Percentiles rank a stretch among this genome's conserved stretches.
phyloP scores from a whole-genome alignment of 768 basidiomycete genomes.

The Antrodiella citrinella region DNA sequence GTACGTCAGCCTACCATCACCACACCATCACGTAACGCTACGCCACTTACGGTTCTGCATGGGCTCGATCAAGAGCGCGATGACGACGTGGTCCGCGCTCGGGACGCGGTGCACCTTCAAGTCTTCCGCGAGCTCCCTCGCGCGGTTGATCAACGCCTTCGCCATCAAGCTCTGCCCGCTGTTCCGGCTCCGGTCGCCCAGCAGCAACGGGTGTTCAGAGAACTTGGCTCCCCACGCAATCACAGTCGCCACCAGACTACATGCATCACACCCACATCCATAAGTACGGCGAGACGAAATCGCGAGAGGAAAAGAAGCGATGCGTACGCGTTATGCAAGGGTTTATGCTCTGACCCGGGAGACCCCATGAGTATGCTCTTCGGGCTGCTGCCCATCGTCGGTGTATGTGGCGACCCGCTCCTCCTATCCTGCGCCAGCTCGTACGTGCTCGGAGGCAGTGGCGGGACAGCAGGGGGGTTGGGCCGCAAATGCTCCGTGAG shows the following conservation, averaged over 20 bases:
- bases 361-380: not conserved
- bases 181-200: slow-evolving; percentile 66
- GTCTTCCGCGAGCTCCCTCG: slow-evolving; percentile 80
- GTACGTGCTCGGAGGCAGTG: not conserved
- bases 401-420: slow-evolving; percentile 14
- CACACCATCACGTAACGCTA: slow-evolving; percentile 2
- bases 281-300: slow-evolving; percentile 52
- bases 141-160: slow-evolving; percentile 68
- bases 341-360: slow-evolving; percentile 7
- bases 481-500: slow-evolving; percentile 27
- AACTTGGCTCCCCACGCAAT: slow-evolving; percentile 92
- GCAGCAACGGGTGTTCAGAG: slow-evolving; percentile 81
- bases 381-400: slow-evolving; percentile 10
- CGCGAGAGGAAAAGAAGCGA: slow-evolving; percentile 21
- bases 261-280: no score
- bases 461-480: slow-evolving; percentile 16
- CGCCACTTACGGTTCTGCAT: slow-evolving; percentile 75
- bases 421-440: slow-evolving; percentile 6
- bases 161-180: slow-evolving; percentile 65
- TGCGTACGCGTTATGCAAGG: slow-evolving; percentile 19
- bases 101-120: slow-evolving; percentile 81
- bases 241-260: slow-evolving; percentile 66
- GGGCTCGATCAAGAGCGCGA: slow-evolving; percentile 74
- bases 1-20: not conserved
- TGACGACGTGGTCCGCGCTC: slow-evolving; percentile 73